These are phyloP conservation scores for Rosa lucieae DNA, from an alignment of 306 rosid species.

Conservation along the genomic window DNA sequence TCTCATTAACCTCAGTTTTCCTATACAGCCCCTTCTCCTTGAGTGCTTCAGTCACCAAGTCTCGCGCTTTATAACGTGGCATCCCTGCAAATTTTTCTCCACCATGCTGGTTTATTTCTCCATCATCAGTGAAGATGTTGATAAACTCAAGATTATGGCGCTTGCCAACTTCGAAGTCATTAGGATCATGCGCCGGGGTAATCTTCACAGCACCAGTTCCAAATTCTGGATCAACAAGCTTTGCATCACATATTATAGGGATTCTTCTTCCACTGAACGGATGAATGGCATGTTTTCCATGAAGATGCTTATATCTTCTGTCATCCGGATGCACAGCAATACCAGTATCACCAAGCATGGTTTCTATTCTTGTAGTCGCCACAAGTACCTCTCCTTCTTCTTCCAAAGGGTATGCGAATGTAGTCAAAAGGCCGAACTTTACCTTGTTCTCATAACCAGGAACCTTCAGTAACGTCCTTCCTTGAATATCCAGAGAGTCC, in stretches of 20 bases:
- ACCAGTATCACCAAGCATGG: slow-evolving; percentile 96
- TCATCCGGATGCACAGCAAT: slow-evolving; percentile 82
- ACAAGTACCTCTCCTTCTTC: slow-evolving; percentile 59
- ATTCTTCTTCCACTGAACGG: slow-evolving; percentile 80
- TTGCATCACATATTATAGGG: slow-evolving; percentile 73
- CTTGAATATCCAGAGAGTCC: too few species aligned
- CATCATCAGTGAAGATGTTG: slow-evolving; percentile 79
- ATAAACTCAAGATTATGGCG: slow-evolving; percentile 78
- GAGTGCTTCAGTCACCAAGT: slow-evolving; percentile 64
- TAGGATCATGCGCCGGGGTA: slow-evolving; percentile 97
- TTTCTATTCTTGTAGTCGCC: slow-evolving; percentile 90
- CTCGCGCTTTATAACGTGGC: slow-evolving; percentile 83
- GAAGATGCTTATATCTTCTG: slow-evolving; percentile 62
- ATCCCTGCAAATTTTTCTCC: slow-evolving; percentile 66
- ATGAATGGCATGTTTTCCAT: slow-evolving; percentile 83
- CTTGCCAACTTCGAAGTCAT: slow-evolving; percentile 90
- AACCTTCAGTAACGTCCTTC: too few species aligned
- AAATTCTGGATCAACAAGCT: slow-evolving; percentile 78
- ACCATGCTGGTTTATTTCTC: slow-evolving; percentile 81
- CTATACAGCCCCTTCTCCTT: slow-evolving; percentile 77
- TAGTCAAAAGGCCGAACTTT: too few species aligned
- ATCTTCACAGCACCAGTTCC: slow-evolving; percentile 99
- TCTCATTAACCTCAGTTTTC: slow-evolving; percentile 80
- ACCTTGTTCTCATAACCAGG: too few species aligned
- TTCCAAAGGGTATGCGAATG: too few species aligned